These are phyloP conservation scores for Iris macrosiphon DNA, from an alignment of 106 monocot genomes.

Conservation along the genomic window DNA sequence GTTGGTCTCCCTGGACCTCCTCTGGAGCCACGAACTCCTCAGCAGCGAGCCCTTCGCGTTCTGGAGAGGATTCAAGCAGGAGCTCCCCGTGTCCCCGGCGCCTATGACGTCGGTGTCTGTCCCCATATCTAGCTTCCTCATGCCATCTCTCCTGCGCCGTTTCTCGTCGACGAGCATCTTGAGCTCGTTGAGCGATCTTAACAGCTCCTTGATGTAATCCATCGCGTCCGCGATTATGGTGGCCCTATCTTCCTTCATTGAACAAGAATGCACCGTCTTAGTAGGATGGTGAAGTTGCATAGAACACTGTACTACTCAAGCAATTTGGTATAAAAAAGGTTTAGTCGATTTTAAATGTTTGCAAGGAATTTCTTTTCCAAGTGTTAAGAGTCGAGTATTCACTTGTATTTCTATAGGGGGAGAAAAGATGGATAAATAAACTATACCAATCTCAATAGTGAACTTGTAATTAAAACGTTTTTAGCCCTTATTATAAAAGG, in stretches of 20 bases:
- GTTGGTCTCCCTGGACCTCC: constrained; percentile 41
- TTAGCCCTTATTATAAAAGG: too few relatives aligned
- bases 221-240: constrained; percentile 67
- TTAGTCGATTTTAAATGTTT: too few relatives aligned
- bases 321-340: too few relatives aligned
- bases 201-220: constrained; percentile 78
- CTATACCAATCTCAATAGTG: background rate
- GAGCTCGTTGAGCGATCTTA: constrained; percentile 63
- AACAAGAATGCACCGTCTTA: too few relatives aligned
- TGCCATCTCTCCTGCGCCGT: constrained; percentile 12
- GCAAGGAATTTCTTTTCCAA: too few relatives aligned
- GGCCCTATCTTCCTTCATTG: constrained; percentile 61
- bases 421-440: too few relatives aligned
- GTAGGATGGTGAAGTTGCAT: too few relatives aligned
- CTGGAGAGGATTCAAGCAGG: constrained; percentile 11
- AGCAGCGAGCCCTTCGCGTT: constrained; percentile 11
- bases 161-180: constrained; percentile 53
- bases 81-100: constrained; percentile 29
- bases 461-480: too few relatives aligned
- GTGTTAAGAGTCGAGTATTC: too few relatives aligned
- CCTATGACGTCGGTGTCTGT: background rate
- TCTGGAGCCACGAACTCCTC: constrained; percentile 76
- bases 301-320: too few relatives aligned
- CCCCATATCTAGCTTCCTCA: background rate
- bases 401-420: too few relatives aligned